These are phyloP conservation scores for Lasiodiplodia gonubiensis DNA, from an alignment of 2,329 filamentous ascomycete species.

Conservation along the genomic window DNA sequence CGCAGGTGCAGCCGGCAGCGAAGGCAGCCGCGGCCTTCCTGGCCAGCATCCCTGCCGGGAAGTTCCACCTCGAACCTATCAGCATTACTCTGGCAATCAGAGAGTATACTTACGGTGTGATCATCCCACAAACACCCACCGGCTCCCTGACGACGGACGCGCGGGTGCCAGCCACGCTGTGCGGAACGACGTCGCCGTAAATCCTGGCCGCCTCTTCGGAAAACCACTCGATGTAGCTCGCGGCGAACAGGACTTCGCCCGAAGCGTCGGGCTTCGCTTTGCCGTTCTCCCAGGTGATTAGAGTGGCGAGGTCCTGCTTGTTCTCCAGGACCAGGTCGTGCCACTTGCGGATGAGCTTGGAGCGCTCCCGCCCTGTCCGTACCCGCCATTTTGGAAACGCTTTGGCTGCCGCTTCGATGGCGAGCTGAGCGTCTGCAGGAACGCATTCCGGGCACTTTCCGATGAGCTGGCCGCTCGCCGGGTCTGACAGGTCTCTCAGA, in stretches of 20 bases:
- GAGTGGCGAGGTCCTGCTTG: conserved; percentile 36
- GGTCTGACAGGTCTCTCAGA: too few relatives aligned
- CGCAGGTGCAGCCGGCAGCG: conserved; percentile 43
- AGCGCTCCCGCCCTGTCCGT: conserved; percentile 33
- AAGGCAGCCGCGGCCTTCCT: conserved; percentile 44
- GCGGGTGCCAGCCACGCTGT: conserved; percentile 66
- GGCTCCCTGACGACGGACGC: conserved; percentile 72
- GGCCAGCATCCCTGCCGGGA: conserved; percentile 42
- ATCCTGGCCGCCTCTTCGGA: conserved; percentile 66
- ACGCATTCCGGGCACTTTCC: not conserved
- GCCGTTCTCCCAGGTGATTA: conserved; percentile 66
- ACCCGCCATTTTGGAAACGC: not conserved
- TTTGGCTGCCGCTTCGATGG: not conserved
- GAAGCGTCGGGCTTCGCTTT: conserved; percentile 67
- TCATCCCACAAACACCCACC: conserved; percentile 48
- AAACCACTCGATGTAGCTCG: conserved; percentile 63
- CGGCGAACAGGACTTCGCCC: conserved; percentile 35
- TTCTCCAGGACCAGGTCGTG: conserved; percentile 38
- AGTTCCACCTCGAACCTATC: conserved; percentile 40
- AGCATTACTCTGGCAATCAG: not conserved
- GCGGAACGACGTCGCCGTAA: conserved; percentile 64
- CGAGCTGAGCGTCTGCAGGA: not conserved
- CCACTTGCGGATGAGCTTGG: conserved; percentile 38
- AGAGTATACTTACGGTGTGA: conserved; percentile 39
- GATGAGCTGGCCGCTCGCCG: not conserved